These are phyloP conservation scores for Kalmanozyma brasiliensis DNA, from an alignment of 1,284 basidiomycete species.

Conservation along the genomic window DNA sequence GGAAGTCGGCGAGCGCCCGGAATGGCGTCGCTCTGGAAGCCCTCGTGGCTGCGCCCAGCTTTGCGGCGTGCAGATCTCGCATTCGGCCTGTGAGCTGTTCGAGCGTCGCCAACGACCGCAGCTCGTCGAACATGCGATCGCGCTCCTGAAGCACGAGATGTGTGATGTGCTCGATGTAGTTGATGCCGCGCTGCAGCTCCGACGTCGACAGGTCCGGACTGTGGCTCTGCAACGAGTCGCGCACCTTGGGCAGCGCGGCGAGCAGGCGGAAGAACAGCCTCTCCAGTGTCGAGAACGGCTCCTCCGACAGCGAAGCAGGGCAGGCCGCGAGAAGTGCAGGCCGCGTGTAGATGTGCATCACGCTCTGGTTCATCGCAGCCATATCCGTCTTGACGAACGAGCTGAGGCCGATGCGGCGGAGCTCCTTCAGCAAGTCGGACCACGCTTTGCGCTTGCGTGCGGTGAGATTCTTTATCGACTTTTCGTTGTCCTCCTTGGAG, in stretches of 20 bases:
- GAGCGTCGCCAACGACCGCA: constrained; percentile 22
- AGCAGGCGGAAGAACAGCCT: constrained; percentile 79
- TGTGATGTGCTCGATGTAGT: constrained; percentile 79
- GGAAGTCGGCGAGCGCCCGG: constrained; percentile 26
- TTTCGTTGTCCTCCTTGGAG: constrained; percentile 71
- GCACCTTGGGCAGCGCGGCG: constrained; percentile 77
- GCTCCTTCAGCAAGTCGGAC: constrained; percentile 88
- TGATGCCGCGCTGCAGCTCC: constrained; percentile 83
- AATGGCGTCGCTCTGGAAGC: constrained; percentile 17
- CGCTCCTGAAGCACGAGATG: constrained; percentile 48
- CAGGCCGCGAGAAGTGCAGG: constrained; percentile 58
- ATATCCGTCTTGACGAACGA: constrained; percentile 73
- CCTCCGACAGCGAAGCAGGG: constrained; percentile 51
- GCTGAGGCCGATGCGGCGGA: constrained; percentile 81
- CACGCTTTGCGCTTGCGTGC: constrained; percentile 88
- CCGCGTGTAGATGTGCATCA: constrained; percentile 76
- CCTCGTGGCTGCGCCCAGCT: constrained; percentile 9
- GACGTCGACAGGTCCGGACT: constrained; percentile 83
- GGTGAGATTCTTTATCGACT: constrained; percentile 80
- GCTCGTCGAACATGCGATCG: constrained; percentile 30
- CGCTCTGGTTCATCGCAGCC: constrained; percentile 75
- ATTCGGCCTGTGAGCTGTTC: constrained; percentile 21
- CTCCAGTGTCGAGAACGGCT: constrained; percentile 71
- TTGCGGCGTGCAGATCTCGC: constrained; percentile 12
- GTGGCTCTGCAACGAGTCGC: constrained; percentile 77